These are phyloP conservation scores for Xylariales sp. DNA, from an alignment of 2,329 filamentous ascomycete species.

Conservation along the genomic window DNA sequence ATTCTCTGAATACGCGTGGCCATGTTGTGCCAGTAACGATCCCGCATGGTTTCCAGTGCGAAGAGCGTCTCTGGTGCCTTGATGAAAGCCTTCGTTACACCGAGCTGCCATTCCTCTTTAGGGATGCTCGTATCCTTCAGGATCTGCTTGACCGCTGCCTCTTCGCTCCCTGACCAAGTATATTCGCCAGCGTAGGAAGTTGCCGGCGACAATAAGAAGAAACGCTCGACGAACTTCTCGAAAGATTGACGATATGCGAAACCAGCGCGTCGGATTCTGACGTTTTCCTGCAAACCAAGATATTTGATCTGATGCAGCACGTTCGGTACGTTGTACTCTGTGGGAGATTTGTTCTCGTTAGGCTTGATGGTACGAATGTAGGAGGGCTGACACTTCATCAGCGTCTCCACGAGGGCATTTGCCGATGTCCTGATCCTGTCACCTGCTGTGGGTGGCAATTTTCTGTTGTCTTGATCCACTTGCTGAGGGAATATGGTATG, in stretches of 20 bases:
- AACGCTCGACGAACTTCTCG: conserved; percentile 96
- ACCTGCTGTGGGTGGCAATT: conserved; percentile 87
- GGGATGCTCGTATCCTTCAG: conserved; percentile 96
- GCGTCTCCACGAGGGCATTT: conserved; percentile 86
- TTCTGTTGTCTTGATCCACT: conserved; percentile 92
- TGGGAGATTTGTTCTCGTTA: conserved; percentile 96
- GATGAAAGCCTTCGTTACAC: conserved; percentile 95
- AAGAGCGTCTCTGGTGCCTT: conserved; percentile 97
- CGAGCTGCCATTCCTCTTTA: conserved; percentile 93
- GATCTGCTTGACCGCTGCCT: conserved; percentile 86
- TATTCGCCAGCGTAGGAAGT: conserved; percentile 97
- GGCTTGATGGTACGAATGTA: conserved; percentile 99
- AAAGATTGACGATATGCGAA: conserved; percentile 97
- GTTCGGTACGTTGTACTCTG: conserved; percentile 86
- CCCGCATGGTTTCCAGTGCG: conserved; percentile 94
- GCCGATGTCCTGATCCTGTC: conserved; percentile 95
- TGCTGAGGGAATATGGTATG: conserved; percentile 87
- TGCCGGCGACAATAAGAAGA: conserved; percentile 90
- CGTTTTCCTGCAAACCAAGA: conserved; percentile 97
- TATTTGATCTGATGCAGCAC: conserved; percentile 99
- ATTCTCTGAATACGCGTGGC: conserved; percentile 94
- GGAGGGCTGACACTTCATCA: conserved; percentile 96
- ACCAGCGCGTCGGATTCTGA: conserved; percentile 90
- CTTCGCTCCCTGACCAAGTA: conserved; percentile 85
- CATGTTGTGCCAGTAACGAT: conserved; percentile 99